Evolutionary conservation across 176 grass and related monocot species (phyloP).

Genomic region (Triticum urartu): DNA sequence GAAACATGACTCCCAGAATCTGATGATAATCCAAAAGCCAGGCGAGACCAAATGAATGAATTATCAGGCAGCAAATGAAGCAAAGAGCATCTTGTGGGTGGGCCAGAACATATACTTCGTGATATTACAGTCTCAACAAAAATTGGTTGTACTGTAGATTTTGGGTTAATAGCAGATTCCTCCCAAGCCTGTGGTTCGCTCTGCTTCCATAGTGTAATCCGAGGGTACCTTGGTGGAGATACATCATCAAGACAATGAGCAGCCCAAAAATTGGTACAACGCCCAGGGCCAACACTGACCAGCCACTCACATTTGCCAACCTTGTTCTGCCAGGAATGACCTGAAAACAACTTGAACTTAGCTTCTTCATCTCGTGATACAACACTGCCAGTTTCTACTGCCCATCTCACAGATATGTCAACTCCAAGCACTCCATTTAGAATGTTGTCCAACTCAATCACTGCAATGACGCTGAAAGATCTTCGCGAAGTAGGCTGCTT

Average conservation of each 20-base stretch:
- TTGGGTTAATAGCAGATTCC: slow-evolving; percentile 34
- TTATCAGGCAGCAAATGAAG: slow-evolving; percentile 70
- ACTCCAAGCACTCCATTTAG: slow-evolving; percentile 70
- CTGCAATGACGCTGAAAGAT: slow-evolving; percentile 71
- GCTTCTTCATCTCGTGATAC: slow-evolving; percentile 47
- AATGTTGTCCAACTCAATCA: slow-evolving; percentile 73
- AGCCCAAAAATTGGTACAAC: slow-evolving; percentile 70
- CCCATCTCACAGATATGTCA: slow-evolving; percentile 79
- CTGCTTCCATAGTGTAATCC: slow-evolving; percentile 77
- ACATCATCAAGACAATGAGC: slow-evolving; percentile 87
- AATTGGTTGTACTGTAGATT: slow-evolving; percentile 37
- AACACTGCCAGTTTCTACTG: slow-evolving; percentile 52
- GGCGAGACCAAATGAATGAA: slow-evolving; percentile 48
- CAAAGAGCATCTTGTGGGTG: slow-evolving; percentile 71
- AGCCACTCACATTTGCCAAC: slow-evolving; percentile 93
- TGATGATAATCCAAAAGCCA: slow-evolving; percentile 42
- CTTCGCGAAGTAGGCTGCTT: slow-evolving; percentile 40
- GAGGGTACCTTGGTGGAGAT: slow-evolving; percentile 73
- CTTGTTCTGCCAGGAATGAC: slow-evolving; percentile 31
- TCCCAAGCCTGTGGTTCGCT: slow-evolving; percentile 36
- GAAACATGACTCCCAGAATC: slow-evolving; percentile 41
- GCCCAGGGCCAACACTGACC: slow-evolving; percentile 57
- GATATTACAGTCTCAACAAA: slow-evolving; percentile 64
- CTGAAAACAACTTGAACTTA: slow-evolving; percentile 56
- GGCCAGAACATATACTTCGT: slow-evolving; percentile 57